Percentiles rank a stretch among this genome's conserved stretches.
Evolutionary conservation across 2,329 filamentous ascomycete genomes (phyloP).

Genomic region (Penicillium sp.): DNA sequence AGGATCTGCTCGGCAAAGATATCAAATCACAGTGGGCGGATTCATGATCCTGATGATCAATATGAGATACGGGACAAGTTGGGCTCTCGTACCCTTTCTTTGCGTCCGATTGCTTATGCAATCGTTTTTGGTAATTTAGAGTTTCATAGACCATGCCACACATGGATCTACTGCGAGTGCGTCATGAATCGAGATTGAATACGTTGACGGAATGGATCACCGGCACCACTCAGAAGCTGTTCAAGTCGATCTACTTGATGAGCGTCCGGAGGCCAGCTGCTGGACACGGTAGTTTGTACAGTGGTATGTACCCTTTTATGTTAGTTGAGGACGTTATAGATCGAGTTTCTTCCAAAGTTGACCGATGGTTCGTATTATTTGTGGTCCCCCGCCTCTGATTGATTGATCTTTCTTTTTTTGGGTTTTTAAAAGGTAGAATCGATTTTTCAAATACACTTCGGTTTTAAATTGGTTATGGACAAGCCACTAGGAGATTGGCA

Average conservation of each 20-base stretch:
- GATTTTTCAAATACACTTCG: not conserved
- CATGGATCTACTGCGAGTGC: not conserved
- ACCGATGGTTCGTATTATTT: not conserved
- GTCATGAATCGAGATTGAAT: not conserved
- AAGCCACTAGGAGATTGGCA: not conserved
- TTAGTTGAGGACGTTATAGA: not conserved
- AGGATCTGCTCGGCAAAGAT: not conserved
- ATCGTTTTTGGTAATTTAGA: not conserved
- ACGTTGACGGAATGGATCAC: conserved; percentile 5
- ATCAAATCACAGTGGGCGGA: not conserved
- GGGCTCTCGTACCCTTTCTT: not conserved
- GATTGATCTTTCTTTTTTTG: not conserved
- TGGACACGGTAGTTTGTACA: not conserved
- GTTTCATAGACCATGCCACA: not conserved
- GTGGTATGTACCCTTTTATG: not conserved
- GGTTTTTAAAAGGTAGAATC: not conserved
- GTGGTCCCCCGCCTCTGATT: not conserved
- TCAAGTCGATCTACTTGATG: not conserved
- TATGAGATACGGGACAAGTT: not conserved
- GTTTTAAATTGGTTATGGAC: not conserved
- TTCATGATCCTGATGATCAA: not conserved
- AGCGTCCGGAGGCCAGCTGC: not conserved
- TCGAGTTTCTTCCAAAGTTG: not conserved
- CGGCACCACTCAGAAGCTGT: conserved; percentile 1
- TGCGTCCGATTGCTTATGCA: not conserved